Conservation (phyloP, 306 rosid species). For the Malus domestica region ASM211411v1 NC_041790.1:12658001-12658500, state of each 20-base stretch:
- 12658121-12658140: constrained; percentile 92
- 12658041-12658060: constrained; percentile 5
- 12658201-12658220: not conserved
- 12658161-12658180: constrained; percentile 91
- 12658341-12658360: not conserved
- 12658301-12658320: not conserved
- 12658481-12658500: not conserved
- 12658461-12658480: not conserved
- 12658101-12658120: constrained; percentile 98
- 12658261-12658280: not conserved
- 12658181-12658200: constrained; percentile 40
- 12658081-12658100: constrained; percentile 39
- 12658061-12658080: constrained; percentile 11
- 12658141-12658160: constrained; percentile 83
- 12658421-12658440: not conserved
- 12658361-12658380: not conserved
- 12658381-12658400: not conserved
- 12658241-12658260: not conserved
- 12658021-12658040: not conserved
- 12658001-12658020: constrained; percentile 1
- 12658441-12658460: not conserved
- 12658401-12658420: not conserved
- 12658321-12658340: not conserved
- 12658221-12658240: not conserved
- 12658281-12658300: constrained; percentile 12